Conservation (phyloP, 345 rosid genomes). For the Bruguiera sexangula region DNA sequence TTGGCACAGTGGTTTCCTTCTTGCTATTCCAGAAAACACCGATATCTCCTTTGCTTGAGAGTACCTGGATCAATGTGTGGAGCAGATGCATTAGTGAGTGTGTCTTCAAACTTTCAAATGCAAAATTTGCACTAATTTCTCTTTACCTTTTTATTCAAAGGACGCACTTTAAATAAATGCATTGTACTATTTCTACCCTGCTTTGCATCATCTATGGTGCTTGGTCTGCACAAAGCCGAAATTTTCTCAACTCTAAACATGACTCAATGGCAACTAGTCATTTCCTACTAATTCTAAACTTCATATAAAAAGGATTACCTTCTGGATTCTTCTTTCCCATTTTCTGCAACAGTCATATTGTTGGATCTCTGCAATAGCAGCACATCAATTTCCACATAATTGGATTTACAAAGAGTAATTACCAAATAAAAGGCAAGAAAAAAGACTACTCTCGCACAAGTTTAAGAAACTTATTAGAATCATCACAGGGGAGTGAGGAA, state of each 20-base stretch:
- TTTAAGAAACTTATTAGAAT: conserved; percentile 43
- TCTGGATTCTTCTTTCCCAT: conserved; percentile 49
- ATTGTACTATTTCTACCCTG: conserved; percentile 36
- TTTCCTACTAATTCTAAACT: not conserved
- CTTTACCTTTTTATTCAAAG: conserved; percentile 68
- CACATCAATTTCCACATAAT: conserved; percentile 1
- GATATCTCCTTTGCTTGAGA: conserved; percentile 75
- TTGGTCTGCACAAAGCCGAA: conserved; percentile 38
- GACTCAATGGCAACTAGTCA: conserved; percentile 2
- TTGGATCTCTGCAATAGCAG: conserved; percentile 42
- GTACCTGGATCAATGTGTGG: conserved; percentile 44
- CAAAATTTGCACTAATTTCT: conserved; percentile 6
- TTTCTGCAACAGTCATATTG: conserved; percentile 35
- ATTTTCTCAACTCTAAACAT: conserved; percentile 12
- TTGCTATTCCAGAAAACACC: conserved; percentile 68
- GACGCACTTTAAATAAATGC: conserved; percentile 60
- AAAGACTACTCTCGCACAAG: not conserved
- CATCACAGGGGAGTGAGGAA: conserved; percentile 34
- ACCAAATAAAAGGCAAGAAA: not conserved
- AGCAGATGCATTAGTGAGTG: not conserved
- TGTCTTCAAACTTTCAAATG: conserved; percentile 13
- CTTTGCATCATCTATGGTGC: conserved; percentile 32
- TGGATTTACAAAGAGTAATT: conserved; percentile 5
- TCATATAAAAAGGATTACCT: conserved; percentile 37
- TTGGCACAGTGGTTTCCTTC: conserved; percentile 70